Evolutionary conservation across 2,329 filamentous ascomycete species (phyloP).

Genomic region (Chaetomiaceae sp.): DNA sequence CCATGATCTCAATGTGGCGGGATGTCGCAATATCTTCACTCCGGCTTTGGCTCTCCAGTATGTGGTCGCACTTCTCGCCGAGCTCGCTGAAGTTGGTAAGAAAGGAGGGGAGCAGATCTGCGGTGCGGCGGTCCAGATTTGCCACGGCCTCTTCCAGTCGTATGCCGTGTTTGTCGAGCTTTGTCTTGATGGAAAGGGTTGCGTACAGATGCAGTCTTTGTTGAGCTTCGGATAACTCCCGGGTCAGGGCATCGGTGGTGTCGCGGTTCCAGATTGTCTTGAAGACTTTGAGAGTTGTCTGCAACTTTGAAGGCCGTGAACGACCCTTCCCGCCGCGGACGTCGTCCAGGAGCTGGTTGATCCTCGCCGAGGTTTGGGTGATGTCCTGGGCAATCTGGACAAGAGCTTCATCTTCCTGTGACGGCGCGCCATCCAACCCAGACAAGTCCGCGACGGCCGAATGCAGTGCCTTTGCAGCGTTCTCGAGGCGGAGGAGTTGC

Average conservation of each 20-base stretch:
- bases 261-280: neutral
- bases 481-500: no score
- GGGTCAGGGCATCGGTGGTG: neutral
- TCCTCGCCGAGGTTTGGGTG: no score
- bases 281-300: neutral
- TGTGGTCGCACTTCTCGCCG: neutral
- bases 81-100: neutral
- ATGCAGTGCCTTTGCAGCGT: no score
- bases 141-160: neutral
- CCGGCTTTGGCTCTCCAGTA: neutral
- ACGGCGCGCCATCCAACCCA: no score
- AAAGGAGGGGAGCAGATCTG: neutral
- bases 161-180: neutral
- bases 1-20: neutral
- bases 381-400: no score
- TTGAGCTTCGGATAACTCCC: neutral
- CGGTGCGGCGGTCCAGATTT: neutral
- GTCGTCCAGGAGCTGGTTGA: neutral
- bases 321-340: neutral
- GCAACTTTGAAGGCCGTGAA: neutral
- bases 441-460: no score
- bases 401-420: no score
- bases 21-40: neutral
- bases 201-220: neutral
- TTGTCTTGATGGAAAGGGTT: neutral